Evolutionary conservation across 140 eudicot species (phyloP).

Genomic region (Bidens hawaiensis): DNA sequence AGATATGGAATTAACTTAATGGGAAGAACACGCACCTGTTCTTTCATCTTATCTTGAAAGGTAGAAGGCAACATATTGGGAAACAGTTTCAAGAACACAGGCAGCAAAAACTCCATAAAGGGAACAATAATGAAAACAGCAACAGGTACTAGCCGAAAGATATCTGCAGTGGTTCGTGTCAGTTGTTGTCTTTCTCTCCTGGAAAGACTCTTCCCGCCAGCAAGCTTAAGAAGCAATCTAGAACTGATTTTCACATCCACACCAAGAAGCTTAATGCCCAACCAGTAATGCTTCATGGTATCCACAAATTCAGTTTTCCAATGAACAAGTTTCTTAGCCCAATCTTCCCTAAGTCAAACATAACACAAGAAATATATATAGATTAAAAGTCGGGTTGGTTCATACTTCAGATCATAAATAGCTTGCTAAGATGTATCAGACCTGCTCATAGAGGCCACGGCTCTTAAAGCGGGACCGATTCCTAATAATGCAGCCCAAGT

Average conservation of each 20-base stretch:
- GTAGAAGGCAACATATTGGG: conserved; percentile 93
- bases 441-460: conserved; percentile 84
- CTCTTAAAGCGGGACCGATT: conserved; percentile 82
- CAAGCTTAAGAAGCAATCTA: conserved; percentile 69
- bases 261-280: conserved; percentile 79
- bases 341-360: conserved; percentile 54
- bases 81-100: conserved; percentile 76
- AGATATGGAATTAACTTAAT: conserved; percentile 1
- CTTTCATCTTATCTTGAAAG: conserved; percentile 94
- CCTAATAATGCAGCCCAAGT: conserved; percentile 59
- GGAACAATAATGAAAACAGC: conserved; percentile 85
- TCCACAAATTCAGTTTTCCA: conserved; percentile 77
- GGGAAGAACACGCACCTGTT: conserved; percentile 48
- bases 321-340: conserved; percentile 74
- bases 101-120: conserved; percentile 82
- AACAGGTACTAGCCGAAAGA: conserved; percentile 85
- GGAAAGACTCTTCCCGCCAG: conserved; percentile 74
- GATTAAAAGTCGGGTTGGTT: not conserved
- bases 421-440: conserved; percentile 12
- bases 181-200: conserved; percentile 87
- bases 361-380: not conserved
- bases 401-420: not conserved
- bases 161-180: conserved; percentile 84
- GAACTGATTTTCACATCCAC: conserved; percentile 76
- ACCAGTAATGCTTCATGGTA: conserved; percentile 79